Evolutionary conservation across 768 basidiomycete genomes (phyloP).

Genomic region (Psilocybe tampanensis): DNA sequence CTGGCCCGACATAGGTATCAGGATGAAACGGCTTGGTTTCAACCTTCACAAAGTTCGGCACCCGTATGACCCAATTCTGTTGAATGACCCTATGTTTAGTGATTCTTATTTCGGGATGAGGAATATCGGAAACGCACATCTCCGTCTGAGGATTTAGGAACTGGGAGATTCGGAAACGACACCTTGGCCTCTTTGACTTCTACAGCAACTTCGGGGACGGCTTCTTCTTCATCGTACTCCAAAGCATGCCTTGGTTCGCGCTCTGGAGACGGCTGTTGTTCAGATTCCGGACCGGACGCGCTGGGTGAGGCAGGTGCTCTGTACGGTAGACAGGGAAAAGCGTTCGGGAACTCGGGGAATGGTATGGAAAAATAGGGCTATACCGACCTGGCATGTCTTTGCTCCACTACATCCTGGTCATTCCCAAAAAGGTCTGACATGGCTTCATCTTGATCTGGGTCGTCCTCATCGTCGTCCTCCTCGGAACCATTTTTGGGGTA

Average conservation of each 20-base stretch:
- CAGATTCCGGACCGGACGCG: conserved; percentile 61
- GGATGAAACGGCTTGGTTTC: conserved; percentile 90
- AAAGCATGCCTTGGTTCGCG: conserved; percentile 66
- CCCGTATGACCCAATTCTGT: conserved; percentile 89
- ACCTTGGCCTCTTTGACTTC: conserved; percentile 72
- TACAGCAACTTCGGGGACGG: conserved; percentile 53
- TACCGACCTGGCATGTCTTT: conserved; percentile 54
- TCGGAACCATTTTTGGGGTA: conserved; percentile 11
- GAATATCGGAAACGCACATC: conserved; percentile 53
- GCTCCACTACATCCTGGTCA: conserved; percentile 54
- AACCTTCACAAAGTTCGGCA: conserved; percentile 93
- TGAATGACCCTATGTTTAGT: background rate
- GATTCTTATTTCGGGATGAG: conserved; percentile 2
- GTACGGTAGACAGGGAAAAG: conserved; percentile 10
- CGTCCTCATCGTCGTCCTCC: conserved; percentile 26
- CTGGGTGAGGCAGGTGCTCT: conserved; percentile 42
- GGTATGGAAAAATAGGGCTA: conserved; percentile 15
- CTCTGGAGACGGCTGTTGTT: conserved; percentile 63
- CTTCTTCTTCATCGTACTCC: conserved; percentile 83
- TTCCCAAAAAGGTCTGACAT: conserved; percentile 85
- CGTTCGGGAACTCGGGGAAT: conserved; percentile 4
- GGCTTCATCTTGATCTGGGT: conserved; percentile 46
- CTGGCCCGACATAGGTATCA: conserved; percentile 81
- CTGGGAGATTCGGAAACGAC: conserved; percentile 84
- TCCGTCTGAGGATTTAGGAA: conserved; percentile 78